Evolutionary conservation across 345 rosid species (phyloP).

Genomic region (Eucalyptus dawsonii): DNA sequence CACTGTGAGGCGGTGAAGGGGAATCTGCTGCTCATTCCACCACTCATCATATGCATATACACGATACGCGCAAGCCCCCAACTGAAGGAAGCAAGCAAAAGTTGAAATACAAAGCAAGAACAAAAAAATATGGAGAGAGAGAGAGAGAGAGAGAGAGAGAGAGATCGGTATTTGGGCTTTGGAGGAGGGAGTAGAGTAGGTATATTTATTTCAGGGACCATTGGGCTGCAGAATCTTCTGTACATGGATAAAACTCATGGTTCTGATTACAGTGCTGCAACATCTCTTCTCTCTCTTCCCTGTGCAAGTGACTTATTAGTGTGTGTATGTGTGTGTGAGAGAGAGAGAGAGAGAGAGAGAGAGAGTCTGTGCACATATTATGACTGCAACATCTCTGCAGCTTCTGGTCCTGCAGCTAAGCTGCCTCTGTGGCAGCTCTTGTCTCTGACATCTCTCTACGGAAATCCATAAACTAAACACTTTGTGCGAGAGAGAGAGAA

Average conservation of each 20-base stretch:
- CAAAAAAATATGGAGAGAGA: not conserved
- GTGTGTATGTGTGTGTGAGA: not conserved
- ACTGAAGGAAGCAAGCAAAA: not conserved
- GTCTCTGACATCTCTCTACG: constrained; percentile 66
- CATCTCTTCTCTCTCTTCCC: not conserved
- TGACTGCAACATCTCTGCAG: constrained; percentile 7
- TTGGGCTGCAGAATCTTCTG: constrained; percentile 54
- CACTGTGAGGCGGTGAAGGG: constrained; percentile 80
- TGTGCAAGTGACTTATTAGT: not conserved
- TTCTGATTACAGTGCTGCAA: constrained; percentile 34
- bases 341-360: not conserved
- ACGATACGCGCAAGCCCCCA: not conserved
- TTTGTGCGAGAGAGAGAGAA: not conserved
- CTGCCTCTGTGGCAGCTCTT: constrained; percentile 40
- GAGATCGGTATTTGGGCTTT: not conserved
- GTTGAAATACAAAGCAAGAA: not conserved
- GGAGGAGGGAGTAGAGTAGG: constrained; percentile 19
- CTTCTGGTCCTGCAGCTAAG: constrained; percentile 29
- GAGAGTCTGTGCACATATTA: not conserved
- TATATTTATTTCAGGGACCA: constrained; percentile 66
- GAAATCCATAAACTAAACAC: constrained; percentile 53
- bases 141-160: too few relatives aligned
- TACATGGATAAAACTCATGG: constrained; percentile 48
- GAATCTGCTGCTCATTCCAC: constrained; percentile 13
- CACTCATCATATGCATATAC: constrained; percentile 14